phyloP scores from a whole-genome alignment of 2,329 filamentous ascomycete species.

The Colletotrichum camelliae region DNA sequence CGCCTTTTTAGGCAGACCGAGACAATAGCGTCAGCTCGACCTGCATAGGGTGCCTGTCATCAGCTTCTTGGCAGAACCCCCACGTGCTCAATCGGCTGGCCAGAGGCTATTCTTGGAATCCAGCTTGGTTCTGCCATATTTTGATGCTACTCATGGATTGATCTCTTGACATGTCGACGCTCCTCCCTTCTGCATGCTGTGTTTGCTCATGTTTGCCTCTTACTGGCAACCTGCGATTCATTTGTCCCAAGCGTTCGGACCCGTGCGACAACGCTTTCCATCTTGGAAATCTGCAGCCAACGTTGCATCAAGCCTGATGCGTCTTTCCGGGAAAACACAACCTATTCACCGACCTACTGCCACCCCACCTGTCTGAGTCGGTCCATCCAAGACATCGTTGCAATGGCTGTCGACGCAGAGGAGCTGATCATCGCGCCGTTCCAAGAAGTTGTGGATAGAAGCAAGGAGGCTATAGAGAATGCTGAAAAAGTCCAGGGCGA shows the following conservation, averaged over 20 bases:
- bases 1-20: slow-evolving; percentile 2
- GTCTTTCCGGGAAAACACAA: neutral
- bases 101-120: neutral
- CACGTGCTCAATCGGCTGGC: slow-evolving; percentile 14
- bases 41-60: neutral
- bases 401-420: slow-evolving; percentile 19
- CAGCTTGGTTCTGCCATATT: neutral
- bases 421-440: slow-evolving; percentile 33
- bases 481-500: slow-evolving; percentile 30
- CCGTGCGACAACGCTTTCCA: neutral
- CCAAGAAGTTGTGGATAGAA: slow-evolving; percentile 42
- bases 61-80: neutral
- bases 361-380: neutral
- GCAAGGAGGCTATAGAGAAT: slow-evolving; percentile 39
- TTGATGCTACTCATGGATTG: neutral
- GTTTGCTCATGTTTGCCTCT: neutral
- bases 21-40: slow-evolving; percentile 1
- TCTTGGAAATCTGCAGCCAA: neutral
- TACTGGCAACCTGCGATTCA: neutral
- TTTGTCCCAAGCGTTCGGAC: neutral
- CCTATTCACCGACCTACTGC: neutral
- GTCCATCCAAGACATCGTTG: neutral
- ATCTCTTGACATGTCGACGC: neutral
- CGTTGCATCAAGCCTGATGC: neutral
- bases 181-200: neutral